Percentiles rank a stretch among this genome's conserved stretches.
These are phyloP conservation scores for Multifurca ochricompacta DNA, from an alignment of 768 basidiomycete species.

Conservation along the genomic window DNA sequence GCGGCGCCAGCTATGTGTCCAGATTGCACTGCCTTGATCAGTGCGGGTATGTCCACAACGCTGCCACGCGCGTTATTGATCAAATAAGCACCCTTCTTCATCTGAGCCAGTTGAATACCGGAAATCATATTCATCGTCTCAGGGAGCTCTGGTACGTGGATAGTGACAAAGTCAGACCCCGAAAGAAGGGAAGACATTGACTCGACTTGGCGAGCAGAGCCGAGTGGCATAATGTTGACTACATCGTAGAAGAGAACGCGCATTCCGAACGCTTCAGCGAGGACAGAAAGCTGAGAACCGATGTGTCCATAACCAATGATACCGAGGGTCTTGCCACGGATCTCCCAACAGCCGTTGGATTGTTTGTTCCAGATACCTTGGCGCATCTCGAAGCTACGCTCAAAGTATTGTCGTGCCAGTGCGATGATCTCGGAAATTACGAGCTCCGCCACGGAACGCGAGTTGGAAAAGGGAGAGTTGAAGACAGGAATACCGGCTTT, in stretches of 20 bases:
- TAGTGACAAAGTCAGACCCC: slow-evolving; percentile 86
- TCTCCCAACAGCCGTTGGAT: slow-evolving; percentile 96
- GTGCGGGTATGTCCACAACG: slow-evolving; percentile 91
- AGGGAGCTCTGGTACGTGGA: slow-evolving; percentile 93
- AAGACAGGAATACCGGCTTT: slow-evolving; percentile 93
- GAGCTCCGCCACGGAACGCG: slow-evolving; percentile 96
- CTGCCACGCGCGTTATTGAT: slow-evolving; percentile 97
- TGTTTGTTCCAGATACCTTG: slow-evolving; percentile 97
- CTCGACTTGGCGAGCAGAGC: slow-evolving; percentile 86
- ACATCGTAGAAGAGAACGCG: slow-evolving; percentile 94
- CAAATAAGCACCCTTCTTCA: slow-evolving; percentile 93
- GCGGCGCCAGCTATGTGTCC: slow-evolving; percentile 87
- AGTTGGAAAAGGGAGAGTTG: slow-evolving; percentile 99
- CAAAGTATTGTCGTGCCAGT: slow-evolving; percentile 88
- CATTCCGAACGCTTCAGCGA: slow-evolving; percentile 94
- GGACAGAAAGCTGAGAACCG: slow-evolving; percentile 92
- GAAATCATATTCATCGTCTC: slow-evolving; percentile 96
- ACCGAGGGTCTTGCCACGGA: slow-evolving; percentile 95
- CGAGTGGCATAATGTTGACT: slow-evolving; percentile 95
- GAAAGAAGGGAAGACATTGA: slow-evolving; percentile 63
- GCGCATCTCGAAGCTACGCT: slow-evolving; percentile 82
- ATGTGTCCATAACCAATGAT: slow-evolving; percentile 99
- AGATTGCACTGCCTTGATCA: slow-evolving; percentile 73
- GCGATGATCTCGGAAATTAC: slow-evolving; percentile 92
- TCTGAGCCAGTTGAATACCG: slow-evolving; percentile 62